Evolutionary conservation across 257 asterid species (phyloP).

Genomic region (Petrea volubilis): DNA sequence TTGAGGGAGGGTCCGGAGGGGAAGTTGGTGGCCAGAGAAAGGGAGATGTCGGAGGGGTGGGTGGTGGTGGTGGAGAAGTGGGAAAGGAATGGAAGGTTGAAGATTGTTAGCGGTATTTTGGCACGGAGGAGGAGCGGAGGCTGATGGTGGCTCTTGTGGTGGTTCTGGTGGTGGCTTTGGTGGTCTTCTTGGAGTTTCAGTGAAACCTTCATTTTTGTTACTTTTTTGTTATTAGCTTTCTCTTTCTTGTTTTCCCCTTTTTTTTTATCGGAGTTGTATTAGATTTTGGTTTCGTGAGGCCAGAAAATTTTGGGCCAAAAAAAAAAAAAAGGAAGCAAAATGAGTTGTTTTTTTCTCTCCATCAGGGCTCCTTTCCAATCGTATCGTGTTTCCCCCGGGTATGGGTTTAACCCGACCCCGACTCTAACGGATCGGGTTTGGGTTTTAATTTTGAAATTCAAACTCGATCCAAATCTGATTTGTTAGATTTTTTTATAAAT

Average conservation of each 20-base stretch:
- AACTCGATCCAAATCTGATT: too few relatives aligned
- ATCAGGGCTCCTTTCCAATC: too few relatives aligned
- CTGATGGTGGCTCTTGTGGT: constrained; percentile 21
- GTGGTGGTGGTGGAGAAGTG: constrained; percentile 79
- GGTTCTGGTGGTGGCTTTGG: constrained; percentile 26
- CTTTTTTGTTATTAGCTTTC: background rate
- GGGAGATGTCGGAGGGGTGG: constrained; percentile 82
- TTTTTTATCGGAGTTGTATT: background rate
- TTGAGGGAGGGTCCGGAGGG: constrained; percentile 73
- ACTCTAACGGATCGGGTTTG: too few relatives aligned
- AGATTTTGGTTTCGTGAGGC: constrained; percentile 23
- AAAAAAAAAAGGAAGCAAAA: background rate
- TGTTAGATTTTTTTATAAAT: too few relatives aligned
- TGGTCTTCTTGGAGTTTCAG: constrained; percentile 56
- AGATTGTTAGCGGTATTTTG: constrained; percentile 72
- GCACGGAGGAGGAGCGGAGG: constrained; percentile 79
- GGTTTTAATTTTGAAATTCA: too few relatives aligned
- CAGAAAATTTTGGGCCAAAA: background rate
- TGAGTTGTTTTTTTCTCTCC: background rate
- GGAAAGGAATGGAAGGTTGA: constrained; percentile 79
- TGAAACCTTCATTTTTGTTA: constrained; percentile 62
- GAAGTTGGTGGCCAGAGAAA: constrained; percentile 75
- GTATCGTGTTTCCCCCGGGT: too few relatives aligned
- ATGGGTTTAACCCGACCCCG: too few relatives aligned
- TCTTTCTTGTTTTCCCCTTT: background rate